Percentiles rank a stretch among this genome's conserved stretches.
Conservation (phyloP, 1,284 basidiomycete species). For the Papiliotrema fonsecae region DNA sequence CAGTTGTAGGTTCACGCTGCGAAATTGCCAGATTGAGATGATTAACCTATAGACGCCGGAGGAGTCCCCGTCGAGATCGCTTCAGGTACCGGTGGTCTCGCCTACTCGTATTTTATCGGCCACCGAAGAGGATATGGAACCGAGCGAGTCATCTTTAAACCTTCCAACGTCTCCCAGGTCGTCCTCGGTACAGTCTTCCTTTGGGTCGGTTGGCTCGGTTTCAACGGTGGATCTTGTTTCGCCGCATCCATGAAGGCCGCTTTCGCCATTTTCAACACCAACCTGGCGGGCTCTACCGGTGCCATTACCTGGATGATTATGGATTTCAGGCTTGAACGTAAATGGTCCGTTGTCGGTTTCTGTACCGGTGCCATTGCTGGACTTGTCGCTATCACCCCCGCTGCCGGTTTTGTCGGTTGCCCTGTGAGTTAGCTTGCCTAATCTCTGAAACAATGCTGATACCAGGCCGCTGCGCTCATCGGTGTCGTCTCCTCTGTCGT, state of each 20-base stretch:
- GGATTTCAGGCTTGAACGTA: slow-evolving; percentile 75
- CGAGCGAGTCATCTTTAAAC: slow-evolving; percentile 80
- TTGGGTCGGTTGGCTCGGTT: slow-evolving; percentile 75
- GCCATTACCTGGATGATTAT: slow-evolving; percentile 86
- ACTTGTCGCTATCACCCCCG: slow-evolving; percentile 77
- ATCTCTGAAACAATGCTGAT: slow-evolving; percentile 35
- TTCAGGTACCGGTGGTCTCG: slow-evolving; percentile 78
- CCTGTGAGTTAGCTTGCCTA: slow-evolving; percentile 44
- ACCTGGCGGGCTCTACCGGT: slow-evolving; percentile 53
- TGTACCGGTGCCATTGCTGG: slow-evolving; percentile 64
- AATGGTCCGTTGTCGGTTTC: slow-evolving; percentile 79
- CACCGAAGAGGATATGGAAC: slow-evolving; percentile 61
- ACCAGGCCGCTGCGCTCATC: slow-evolving; percentile 59
- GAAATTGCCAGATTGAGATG: not conserved
- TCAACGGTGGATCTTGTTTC: slow-evolving; percentile 67
- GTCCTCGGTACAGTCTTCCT: slow-evolving; percentile 81
- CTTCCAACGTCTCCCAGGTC: slow-evolving; percentile 80
- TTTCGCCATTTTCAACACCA: slow-evolving; percentile 82
- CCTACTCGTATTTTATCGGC: slow-evolving; percentile 67
- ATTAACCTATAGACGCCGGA: slow-evolving; percentile 51
- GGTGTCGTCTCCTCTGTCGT: slow-evolving; percentile 69
- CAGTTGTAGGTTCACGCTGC: not conserved
- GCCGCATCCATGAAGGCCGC: slow-evolving; percentile 85
- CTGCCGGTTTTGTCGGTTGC: slow-evolving; percentile 48
- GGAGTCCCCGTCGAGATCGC: slow-evolving; percentile 92